A percentile compares a stretch with the other conserved stretches of the same genome.
Conservation (phyloP, 768 basidiomycete species). For the Auricularia heimuer region DNA sequence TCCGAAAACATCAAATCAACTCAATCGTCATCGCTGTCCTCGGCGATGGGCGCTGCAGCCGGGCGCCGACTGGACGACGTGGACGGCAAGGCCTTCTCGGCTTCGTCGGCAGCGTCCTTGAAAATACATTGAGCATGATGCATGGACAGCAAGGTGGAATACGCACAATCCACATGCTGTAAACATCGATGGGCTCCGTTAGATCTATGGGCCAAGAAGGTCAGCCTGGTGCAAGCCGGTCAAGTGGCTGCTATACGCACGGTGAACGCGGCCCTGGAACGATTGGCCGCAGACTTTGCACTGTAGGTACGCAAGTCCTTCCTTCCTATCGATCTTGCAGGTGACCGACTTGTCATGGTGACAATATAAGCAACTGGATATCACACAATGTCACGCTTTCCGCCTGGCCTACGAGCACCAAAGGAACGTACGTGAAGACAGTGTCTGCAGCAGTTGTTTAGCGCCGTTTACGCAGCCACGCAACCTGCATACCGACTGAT, state of each 20-base stretch:
- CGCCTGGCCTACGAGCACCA: not conserved
- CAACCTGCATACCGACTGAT: constrained; percentile 50
- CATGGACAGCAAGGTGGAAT: not conserved
- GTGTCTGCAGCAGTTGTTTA: not conserved
- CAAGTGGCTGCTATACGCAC: constrained; percentile 32
- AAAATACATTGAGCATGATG: too few species aligned
- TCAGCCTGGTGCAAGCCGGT: constrained; percentile 2
- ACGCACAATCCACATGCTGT: constrained; percentile 70
- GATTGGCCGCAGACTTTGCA: constrained; percentile 82
- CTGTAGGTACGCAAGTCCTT: constrained; percentile 67
- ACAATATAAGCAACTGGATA: constrained; percentile 70
- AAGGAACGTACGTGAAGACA: not conserved
- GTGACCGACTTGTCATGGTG: constrained; percentile 86
- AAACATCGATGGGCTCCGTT: constrained; percentile 81
- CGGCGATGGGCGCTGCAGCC: not conserved
- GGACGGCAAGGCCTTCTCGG: constrained; percentile 33
- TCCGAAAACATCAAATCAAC: not conserved
- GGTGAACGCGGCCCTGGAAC: constrained; percentile 80
- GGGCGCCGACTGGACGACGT: not conserved
- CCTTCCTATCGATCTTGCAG: constrained; percentile 77
- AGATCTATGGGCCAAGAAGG: constrained; percentile 45
- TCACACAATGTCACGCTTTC: constrained; percentile 1
- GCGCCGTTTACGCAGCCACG: constrained; percentile 1
- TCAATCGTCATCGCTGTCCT: not conserved
- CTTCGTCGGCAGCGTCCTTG: constrained; percentile 68